phyloP scores from a whole-genome alignment of 1,284 basidiomycete species.

The Moesziomyces aphidis region DNA sequence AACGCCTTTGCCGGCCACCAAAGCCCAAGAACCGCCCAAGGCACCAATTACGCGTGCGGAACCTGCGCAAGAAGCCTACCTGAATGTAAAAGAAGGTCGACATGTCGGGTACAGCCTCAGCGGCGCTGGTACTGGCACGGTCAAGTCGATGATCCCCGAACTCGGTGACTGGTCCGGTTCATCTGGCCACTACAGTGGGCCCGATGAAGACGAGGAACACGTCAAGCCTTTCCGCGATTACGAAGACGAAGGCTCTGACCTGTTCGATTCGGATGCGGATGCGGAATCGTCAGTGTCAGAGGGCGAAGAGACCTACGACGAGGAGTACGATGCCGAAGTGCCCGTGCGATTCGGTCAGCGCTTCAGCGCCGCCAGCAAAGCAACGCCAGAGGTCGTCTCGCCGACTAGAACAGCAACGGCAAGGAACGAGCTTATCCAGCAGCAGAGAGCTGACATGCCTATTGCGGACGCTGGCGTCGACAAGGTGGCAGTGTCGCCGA shows the following conservation, averaged over 20 bases:
- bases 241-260: slow-evolving; percentile 40
- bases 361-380: slow-evolving; percentile 8
- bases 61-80: slow-evolving; percentile 8
- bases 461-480: not conserved
- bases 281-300: slow-evolving; percentile 10
- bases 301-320: slow-evolving; percentile 22
- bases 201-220: not conserved
- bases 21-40: not conserved
- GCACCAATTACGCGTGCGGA: slow-evolving; percentile 6
- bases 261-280: slow-evolving; percentile 37
- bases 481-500: slow-evolving; percentile 11
- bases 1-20: not conserved
- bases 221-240: slow-evolving; percentile 35
- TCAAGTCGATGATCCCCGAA: slow-evolving; percentile 46
- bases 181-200: slow-evolving; percentile 1
- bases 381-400: not conserved
- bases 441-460: not conserved
- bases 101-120: slow-evolving; percentile 29
- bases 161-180: slow-evolving; percentile 36
- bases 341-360: slow-evolving; percentile 43
- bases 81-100: slow-evolving; percentile 20
- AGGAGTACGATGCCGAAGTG: slow-evolving; percentile 24
- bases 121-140: slow-evolving; percentile 13
- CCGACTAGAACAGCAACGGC: not conserved
- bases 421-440: not conserved